phyloP scores from a whole-genome alignment of 441 rosid genomes.

The Hypseocharis bilobata region DNA sequence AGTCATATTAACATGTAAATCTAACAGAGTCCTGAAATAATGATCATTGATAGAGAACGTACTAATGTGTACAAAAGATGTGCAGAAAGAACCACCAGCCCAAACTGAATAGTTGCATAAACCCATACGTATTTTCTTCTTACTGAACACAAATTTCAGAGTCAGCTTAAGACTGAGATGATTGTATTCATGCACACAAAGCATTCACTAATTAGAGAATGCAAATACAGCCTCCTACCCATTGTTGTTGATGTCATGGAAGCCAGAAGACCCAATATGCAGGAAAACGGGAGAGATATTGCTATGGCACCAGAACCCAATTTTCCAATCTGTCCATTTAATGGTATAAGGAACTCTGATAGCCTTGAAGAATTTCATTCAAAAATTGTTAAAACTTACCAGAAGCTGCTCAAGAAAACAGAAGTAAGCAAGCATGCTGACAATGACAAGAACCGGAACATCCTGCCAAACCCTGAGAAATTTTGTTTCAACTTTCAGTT shows the following conservation, averaged over 20 bases:
- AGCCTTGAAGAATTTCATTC: slow-evolving; percentile 12
- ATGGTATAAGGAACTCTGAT: slow-evolving; percentile 13
- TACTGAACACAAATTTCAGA: slow-evolving; percentile 34
- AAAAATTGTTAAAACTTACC: slow-evolving; percentile 35
- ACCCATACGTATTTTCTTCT: slow-evolving; percentile 57
- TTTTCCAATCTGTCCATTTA: slow-evolving; percentile 44
- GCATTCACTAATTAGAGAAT: neutral
- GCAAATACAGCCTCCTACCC: slow-evolving; percentile 44
- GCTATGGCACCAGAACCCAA: slow-evolving; percentile 85
- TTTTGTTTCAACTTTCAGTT: slow-evolving; percentile 2
- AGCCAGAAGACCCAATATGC: slow-evolving; percentile 79
- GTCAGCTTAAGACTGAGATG: slow-evolving; percentile 12
- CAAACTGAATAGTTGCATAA: slow-evolving; percentile 62
- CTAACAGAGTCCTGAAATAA: neutral
- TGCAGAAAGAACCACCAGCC: slow-evolving; percentile 57
- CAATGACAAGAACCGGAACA: slow-evolving; percentile 71
- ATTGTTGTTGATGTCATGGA: slow-evolving; percentile 84
- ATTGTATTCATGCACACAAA: neutral
- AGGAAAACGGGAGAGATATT: slow-evolving; percentile 87
- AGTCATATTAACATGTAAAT: neutral
- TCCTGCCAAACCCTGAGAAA: slow-evolving; percentile 81
- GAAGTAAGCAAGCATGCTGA: slow-evolving; percentile 78
- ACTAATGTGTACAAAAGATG: slow-evolving; percentile 73
- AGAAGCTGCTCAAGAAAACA: slow-evolving; percentile 88
- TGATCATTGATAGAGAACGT: slow-evolving; percentile 16